A percentile compares a stretch with the other conserved stretches of the same genome.
Evolutionary conservation across 208 protist genomes (phyloP).

Genomic region (Trypanosoma mega): DNA sequence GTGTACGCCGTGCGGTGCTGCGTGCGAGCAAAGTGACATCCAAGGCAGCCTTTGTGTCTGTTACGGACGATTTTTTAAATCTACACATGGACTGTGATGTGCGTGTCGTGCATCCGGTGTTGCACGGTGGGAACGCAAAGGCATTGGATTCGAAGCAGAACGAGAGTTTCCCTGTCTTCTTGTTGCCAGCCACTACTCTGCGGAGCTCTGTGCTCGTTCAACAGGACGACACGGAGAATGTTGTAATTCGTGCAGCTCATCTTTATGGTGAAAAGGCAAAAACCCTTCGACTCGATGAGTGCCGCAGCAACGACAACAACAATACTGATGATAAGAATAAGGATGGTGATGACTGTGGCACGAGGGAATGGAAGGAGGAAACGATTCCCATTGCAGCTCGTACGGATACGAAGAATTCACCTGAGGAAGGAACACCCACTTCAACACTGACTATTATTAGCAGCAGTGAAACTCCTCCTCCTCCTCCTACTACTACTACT

Average conservation of each 20-base stretch:
- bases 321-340: not conserved
- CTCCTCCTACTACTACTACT: not conserved
- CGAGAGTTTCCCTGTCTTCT: too few relatives aligned
- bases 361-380: too few relatives aligned
- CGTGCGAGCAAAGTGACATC: constrained; percentile 1
- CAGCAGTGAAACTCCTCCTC: too few relatives aligned
- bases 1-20: not conserved
- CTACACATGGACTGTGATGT: constrained; percentile 2
- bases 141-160: too few relatives aligned
- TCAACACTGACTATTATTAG: too few relatives aligned
- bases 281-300: not conserved
- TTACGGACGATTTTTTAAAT: constrained; percentile 13
- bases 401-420: too few relatives aligned
- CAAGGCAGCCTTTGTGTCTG: constrained; percentile 17
- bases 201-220: too few relatives aligned
- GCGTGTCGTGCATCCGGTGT: constrained; percentile 1
- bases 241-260: not conserved
- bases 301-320: not conserved
- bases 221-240: too few relatives aligned
- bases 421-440: too few relatives aligned
- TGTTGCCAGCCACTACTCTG: too few relatives aligned
- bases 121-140: not conserved
- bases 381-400: too few relatives aligned
- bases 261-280: not conserved
- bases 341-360: too few relatives aligned